Percentiles rank a stretch among this genome's conserved stretches.
Evolutionary conservation across 2,329 filamentous ascomycete species (phyloP).

Genomic region (Colletotrichum gloeosporioides): DNA sequence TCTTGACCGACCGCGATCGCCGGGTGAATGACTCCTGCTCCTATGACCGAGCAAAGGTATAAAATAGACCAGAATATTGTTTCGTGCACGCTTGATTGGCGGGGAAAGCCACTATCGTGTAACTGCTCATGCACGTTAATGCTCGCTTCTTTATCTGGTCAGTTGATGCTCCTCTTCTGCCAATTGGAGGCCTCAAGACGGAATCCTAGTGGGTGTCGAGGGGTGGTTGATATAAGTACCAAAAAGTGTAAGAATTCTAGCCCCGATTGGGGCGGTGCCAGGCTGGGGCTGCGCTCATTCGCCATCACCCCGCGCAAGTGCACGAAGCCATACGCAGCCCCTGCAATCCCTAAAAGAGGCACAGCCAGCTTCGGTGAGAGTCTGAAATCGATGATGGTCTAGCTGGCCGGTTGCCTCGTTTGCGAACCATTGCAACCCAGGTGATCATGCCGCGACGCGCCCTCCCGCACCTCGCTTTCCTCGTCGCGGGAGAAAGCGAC

Average conservation of each 20-base stretch:
- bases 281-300: not conserved
- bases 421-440: conserved; percentile 4
- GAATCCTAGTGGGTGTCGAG: not conserved
- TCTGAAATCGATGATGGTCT: not conserved
- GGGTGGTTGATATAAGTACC: not conserved
- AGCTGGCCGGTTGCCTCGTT: not conserved
- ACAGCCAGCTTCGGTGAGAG: conserved; percentile 9
- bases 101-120: conserved; percentile 31
- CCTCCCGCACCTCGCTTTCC: conserved; percentile 1
- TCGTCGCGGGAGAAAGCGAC: not conserved
- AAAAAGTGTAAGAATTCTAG: conserved; percentile 2
- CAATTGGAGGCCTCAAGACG: not conserved
- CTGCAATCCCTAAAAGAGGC: not conserved
- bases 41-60: not conserved
- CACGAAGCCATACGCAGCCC: not conserved
- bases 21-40: not conserved
- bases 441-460: not conserved
- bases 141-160: conserved; percentile 38
- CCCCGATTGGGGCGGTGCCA: not conserved
- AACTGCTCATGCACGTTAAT: conserved; percentile 72
- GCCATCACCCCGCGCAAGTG: not conserved
- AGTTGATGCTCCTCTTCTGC: not conserved
- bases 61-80: not conserved
- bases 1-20: not conserved
- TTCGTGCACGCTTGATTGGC: not conserved